Conservation (phyloP, 495 filamentous ascomycete genomes). For the Chlorociboria aeruginascens region DNA sequence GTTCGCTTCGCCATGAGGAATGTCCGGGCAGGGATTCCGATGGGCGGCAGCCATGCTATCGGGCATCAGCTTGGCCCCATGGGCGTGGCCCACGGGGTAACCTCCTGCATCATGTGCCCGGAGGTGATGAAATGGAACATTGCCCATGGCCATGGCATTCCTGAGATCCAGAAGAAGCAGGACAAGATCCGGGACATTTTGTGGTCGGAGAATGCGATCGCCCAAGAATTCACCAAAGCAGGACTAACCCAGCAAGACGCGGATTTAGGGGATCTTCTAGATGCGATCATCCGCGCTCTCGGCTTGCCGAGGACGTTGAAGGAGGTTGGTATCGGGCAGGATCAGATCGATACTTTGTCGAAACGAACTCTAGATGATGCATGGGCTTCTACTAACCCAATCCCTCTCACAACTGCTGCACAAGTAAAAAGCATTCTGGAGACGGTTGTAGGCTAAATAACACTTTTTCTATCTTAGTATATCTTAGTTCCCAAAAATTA, state of each 20-base stretch:
- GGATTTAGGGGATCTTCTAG: slow-evolving; percentile 43
- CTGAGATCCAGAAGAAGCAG: slow-evolving; percentile 19
- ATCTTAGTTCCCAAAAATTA: too few relatives aligned
- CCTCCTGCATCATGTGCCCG: slow-evolving; percentile 49
- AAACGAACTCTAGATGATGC: slow-evolving; percentile 39
- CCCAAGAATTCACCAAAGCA: slow-evolving; percentile 25
- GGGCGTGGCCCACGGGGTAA: slow-evolving; percentile 52
- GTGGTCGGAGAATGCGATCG: slow-evolving; percentile 13
- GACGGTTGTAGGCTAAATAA: slow-evolving; percentile 19
- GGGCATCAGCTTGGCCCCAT: slow-evolving; percentile 52
- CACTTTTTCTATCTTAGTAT: background rate
- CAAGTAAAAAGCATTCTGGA: slow-evolving; percentile 47
- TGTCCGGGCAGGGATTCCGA: slow-evolving; percentile 32
- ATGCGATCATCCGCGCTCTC: slow-evolving; percentile 40
- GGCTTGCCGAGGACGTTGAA: slow-evolving; percentile 43
- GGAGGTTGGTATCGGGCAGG: slow-evolving; percentile 41
- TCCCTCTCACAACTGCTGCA: slow-evolving; percentile 32
- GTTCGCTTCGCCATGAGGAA: slow-evolving; percentile 44
- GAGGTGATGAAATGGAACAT: slow-evolving; percentile 47
- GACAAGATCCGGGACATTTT: background rate
- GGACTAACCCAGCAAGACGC: slow-evolving; percentile 24
- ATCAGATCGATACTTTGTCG: slow-evolving; percentile 39
- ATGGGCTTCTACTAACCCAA: slow-evolving; percentile 37
- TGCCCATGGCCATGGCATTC: slow-evolving; percentile 21
- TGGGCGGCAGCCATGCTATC: slow-evolving; percentile 52